Evolutionary conservation across 495 filamentous ascomycete genomes (phyloP).

Genomic region (Talaromyces trachyspermus): DNA sequence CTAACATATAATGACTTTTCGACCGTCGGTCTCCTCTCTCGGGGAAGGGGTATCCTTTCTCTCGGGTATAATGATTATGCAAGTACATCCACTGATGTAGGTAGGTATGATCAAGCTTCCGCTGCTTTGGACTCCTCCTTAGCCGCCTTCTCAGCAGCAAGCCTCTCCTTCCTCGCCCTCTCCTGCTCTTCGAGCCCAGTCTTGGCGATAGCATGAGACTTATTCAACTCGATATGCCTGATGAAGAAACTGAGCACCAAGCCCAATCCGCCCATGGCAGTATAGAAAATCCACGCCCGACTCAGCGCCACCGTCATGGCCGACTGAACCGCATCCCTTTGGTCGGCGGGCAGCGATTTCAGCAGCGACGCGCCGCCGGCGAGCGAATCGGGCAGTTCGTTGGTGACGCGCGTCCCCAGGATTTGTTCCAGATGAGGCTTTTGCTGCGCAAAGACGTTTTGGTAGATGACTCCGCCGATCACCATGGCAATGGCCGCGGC

Average conservation of each 20-base stretch:
- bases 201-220: conserved; percentile 52
- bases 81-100: too few relatives aligned
- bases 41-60: too few relatives aligned
- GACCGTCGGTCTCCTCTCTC: too few relatives aligned
- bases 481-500: conserved; percentile 47
- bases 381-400: conserved; percentile 33
- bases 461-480: conserved; percentile 50
- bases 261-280: conserved; percentile 44
- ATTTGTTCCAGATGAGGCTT: conserved; percentile 26
- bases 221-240: conserved; percentile 47
- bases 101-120: too few relatives aligned
- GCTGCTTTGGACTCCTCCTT: conserved; percentile 9
- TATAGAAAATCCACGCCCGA: conserved; percentile 65
- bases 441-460: conserved; percentile 45
- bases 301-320: conserved; percentile 51
- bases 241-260: conserved; percentile 50
- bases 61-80: too few relatives aligned
- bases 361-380: conserved; percentile 54
- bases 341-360: conserved; percentile 33
- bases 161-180: conserved; percentile 29
- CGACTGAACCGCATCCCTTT: conserved; percentile 39
- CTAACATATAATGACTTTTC: too few relatives aligned
- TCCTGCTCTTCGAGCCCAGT: conserved; percentile 54
- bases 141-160: conserved; percentile 23
- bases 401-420: conserved; percentile 25